Base-by-base conservation (phyloP, 2,329 filamentous ascomycete species). In the Penicillium sp. region DNA sequence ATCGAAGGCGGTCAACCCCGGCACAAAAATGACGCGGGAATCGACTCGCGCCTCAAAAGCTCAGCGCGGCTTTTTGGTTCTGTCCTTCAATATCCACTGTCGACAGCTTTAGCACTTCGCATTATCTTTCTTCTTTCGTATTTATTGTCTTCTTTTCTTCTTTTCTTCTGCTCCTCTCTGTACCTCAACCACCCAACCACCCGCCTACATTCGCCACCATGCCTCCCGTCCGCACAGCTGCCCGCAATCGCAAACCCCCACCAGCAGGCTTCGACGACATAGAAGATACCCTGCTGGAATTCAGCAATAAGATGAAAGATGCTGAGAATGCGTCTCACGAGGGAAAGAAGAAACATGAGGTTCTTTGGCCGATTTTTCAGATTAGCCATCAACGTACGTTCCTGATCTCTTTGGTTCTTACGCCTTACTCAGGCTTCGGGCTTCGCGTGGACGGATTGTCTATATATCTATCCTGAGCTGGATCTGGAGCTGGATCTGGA, bases 301-400 rank as follows among this genome's bases (percentile, higher is more conserved):
- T 89, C 76, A 80, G 81, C 72, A 89, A 88, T 78, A 88, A 88
- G 75, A 88, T 89, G 86, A 89, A 89, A 74, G 87, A 89, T 73
- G 95, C 95, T 56, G 93, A 97, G 76, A 96, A 96, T 79, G 90
- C 93, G 53, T 89, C 92, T 19, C 86, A 89, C 70, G 80, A 91
- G 81, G 76, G 91, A 81, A 86, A 92, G 85, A 85, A 91, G 87
- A 93, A 93, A 76, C 91, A 97, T 75, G 92, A 98, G 80, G 91
- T 92, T 69, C 87, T 93, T 67, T 99, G 95, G 95, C 94, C 95
- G 64, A 93, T 99, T 68, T 98, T 99, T 75, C 93, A 98, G 78
- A 97, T 99, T 75, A 90, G 90, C 26, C 95, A 99, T 80, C 93
- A 97, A 80, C 88, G 94, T 82, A 89, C 82, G 79, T 74, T n/a